A percentile compares a stretch with the other conserved stretches of the same genome.
Conservation (phyloP, 2,329 filamentous ascomycete genomes). For the Byssothecium circinans region DNA sequence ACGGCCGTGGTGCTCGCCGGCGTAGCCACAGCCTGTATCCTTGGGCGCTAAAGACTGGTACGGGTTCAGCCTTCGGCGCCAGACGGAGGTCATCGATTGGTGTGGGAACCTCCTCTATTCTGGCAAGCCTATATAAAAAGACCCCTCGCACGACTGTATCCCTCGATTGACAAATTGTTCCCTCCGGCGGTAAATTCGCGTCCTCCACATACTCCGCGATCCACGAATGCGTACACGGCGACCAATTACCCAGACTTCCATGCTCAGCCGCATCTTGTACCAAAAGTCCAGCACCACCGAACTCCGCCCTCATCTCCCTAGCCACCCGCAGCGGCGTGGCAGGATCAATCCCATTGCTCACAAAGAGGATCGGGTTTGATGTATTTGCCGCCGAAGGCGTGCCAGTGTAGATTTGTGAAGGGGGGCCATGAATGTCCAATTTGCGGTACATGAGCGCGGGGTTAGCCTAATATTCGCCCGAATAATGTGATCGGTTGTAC, state of each 20-base stretch:
- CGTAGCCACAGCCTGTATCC: no score
- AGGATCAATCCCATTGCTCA: constrained; percentile 14
- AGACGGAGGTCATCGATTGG: no score
- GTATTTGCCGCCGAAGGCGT: constrained; percentile 8
- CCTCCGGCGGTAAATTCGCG: constrained; percentile 2
- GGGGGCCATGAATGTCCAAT: constrained; percentile 2
- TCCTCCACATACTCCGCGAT: constrained; percentile 9
- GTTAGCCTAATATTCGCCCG: not conserved
- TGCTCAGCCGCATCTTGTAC: constrained; percentile 15
- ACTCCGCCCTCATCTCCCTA: constrained; percentile 15
- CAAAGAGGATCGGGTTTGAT: constrained; percentile 15
- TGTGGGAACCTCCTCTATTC: no score
- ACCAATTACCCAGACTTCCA: not conserved
- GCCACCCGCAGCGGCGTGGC: constrained; percentile 14
- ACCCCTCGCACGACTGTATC: no score
- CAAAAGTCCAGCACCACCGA: constrained; percentile 15
- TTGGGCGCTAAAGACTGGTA: no score
- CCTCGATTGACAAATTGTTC: not conserved
- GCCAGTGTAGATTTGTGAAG: not conserved
- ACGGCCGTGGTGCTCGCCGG: no score
- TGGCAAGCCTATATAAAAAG: no score
- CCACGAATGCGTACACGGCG: constrained; percentile 13
- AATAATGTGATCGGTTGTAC: not conserved
- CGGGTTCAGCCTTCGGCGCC: no score
- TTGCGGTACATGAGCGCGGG: not conserved